phyloP scores from a whole-genome alignment of 352 stramenopile genomes.

The Hyaloperonospora brassicae region DNA sequence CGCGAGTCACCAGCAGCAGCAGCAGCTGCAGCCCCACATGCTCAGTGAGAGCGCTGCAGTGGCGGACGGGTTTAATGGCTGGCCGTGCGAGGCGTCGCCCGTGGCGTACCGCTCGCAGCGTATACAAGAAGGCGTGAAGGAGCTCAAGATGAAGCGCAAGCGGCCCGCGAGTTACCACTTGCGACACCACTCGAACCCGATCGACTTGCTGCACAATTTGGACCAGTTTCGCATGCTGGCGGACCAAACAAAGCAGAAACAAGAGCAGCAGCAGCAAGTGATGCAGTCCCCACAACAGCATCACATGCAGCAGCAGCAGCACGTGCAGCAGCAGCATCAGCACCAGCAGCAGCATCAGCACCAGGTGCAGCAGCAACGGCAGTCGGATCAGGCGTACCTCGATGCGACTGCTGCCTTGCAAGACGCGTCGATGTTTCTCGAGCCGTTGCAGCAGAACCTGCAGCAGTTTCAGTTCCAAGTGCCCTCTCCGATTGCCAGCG shows the following conservation, averaged over 20 bases:
- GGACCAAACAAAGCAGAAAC: slow-evolving; percentile 41
- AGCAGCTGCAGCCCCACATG: slow-evolving; percentile 10
- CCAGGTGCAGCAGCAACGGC: slow-evolving; percentile 12
- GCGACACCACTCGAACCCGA: slow-evolving; percentile 65
- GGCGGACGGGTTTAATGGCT: slow-evolving; percentile 9
- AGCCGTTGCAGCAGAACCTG: slow-evolving; percentile 21
- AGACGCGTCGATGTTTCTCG: slow-evolving; percentile 23
- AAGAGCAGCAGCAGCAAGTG: slow-evolving; percentile 21
- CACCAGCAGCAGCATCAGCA: slow-evolving; percentile 1
- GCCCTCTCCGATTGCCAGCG: slow-evolving; percentile 48
- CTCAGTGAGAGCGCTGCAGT: slow-evolving; percentile 4
- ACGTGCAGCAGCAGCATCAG: slow-evolving; percentile 16
- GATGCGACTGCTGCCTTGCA: slow-evolving; percentile 32
- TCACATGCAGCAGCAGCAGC: neutral
- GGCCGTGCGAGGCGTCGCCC: slow-evolving; percentile 17
- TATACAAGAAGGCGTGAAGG: slow-evolving; percentile 56
- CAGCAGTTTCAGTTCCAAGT: slow-evolving; percentile 46
- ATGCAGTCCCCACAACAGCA: slow-evolving; percentile 16
- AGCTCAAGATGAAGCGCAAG: slow-evolving; percentile 79
- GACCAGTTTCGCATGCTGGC: slow-evolving; percentile 63
- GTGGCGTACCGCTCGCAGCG: slow-evolving; percentile 52
- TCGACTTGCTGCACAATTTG: slow-evolving; percentile 69
- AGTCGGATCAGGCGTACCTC: slow-evolving; percentile 22
- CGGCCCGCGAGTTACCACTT: slow-evolving; percentile 44
- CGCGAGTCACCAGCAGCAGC: slow-evolving; percentile 14